Conservation (phyloP, 2,329 filamentous ascomycete species). For the Acephala macrosclerotiorum region DNA sequence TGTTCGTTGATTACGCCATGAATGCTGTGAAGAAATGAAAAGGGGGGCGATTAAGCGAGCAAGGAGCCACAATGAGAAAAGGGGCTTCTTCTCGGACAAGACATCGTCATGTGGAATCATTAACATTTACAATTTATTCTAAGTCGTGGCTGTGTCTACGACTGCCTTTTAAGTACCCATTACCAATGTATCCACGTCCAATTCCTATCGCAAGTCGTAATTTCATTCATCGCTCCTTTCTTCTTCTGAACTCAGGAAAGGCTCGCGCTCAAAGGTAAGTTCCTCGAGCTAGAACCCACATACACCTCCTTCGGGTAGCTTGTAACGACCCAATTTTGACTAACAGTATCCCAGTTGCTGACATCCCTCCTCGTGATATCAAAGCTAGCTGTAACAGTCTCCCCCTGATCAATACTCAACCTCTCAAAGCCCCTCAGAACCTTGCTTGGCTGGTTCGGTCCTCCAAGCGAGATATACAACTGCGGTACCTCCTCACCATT, state of each 20-base stretch:
- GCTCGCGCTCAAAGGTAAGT: slow-evolving; percentile 38
- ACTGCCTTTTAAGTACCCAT: background rate
- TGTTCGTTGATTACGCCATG: no score
- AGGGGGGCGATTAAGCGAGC: background rate
- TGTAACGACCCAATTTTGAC: slow-evolving; percentile 81
- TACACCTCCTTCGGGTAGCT: slow-evolving; percentile 42
- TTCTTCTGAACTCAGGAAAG: background rate
- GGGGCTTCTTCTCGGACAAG: background rate
- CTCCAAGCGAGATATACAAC: slow-evolving; percentile 81
- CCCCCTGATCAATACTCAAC: slow-evolving; percentile 73
- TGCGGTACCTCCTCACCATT: slow-evolving; percentile 66
- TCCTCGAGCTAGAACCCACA: slow-evolving; percentile 43
- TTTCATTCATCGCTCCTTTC: background rate
- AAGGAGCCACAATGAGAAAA: background rate
- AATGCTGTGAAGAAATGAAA: no score
- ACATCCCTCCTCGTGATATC: slow-evolving; percentile 81
- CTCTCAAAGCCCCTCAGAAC: slow-evolving; percentile 84
- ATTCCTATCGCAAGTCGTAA: background rate
- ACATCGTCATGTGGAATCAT: background rate
- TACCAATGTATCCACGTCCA: background rate
- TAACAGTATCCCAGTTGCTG: slow-evolving; percentile 81
- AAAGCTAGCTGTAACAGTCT: slow-evolving; percentile 69
- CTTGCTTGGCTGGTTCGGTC: slow-evolving; percentile 70
- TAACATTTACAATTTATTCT: slow-evolving; percentile 5
- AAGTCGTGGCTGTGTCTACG: background rate